phyloP scores from a whole-genome alignment of 2,329 filamentous ascomycete species.

The Fusarium metavorans region DNA sequence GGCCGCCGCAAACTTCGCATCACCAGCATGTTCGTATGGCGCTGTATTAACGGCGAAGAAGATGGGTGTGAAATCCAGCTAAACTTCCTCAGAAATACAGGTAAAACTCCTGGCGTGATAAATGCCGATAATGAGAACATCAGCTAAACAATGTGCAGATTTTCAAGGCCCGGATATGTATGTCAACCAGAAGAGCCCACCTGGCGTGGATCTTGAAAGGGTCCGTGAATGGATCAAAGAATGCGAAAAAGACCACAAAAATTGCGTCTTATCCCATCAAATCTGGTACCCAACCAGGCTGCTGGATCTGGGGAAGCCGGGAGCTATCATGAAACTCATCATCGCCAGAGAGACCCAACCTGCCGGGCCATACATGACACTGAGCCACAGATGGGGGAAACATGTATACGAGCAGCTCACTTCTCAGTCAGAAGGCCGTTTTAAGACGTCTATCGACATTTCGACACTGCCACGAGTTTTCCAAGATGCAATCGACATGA shows the following conservation, averaged over 20 bases:
- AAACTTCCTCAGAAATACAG: neutral
- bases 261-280: neutral
- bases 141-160: neutral
- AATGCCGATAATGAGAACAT: neutral
- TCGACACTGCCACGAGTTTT: conserved; percentile 20
- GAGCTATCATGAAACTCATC: neutral
- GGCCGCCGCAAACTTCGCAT: neutral
- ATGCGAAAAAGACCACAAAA: neutral
- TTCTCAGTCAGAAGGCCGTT: neutral
- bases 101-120: neutral
- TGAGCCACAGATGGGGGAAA: conserved; percentile 11
- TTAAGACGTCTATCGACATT: conserved; percentile 8
- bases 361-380: conserved; percentile 20
- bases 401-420: neutral
- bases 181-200: neutral
- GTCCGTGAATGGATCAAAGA: neutral
- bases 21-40: neutral
- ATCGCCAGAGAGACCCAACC: neutral
- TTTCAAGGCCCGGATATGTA: neutral
- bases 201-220: neutral
- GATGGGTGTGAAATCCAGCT: neutral
- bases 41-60: neutral
- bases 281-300: neutral
- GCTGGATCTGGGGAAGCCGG: neutral
- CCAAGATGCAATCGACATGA: conserved; percentile 43